Conservation (phyloP, 2,329 filamentous ascomycete species). For the Diaporthe sp. region DNA sequence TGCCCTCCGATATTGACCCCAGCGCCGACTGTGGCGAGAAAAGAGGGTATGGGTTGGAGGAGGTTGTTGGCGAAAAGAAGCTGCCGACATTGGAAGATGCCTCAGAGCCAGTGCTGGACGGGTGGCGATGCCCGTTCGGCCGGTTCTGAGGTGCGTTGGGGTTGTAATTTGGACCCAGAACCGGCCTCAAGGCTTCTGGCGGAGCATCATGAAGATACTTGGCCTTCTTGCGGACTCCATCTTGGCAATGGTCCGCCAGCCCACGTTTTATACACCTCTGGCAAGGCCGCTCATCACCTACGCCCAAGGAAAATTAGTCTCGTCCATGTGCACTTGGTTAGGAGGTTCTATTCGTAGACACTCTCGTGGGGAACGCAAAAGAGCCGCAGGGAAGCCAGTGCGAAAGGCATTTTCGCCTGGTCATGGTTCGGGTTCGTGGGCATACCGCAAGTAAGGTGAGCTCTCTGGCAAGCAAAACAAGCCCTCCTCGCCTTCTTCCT, state of each 20-base stretch:
- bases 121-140: constrained; percentile 62
- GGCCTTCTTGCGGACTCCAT: constrained; percentile 97
- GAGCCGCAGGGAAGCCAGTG: background rate
- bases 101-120: constrained; percentile 63
- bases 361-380: background rate
- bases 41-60: constrained; percentile 63
- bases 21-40: constrained; percentile 65
- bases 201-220: constrained; percentile 99
- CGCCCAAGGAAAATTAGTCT: constrained; percentile 47
- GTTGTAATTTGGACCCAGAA: constrained; percentile 80
- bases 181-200: constrained; percentile 88
- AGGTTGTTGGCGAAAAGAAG: constrained; percentile 62
- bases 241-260: constrained; percentile 91
- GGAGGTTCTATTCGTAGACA: background rate
- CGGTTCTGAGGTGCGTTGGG: constrained; percentile 63
- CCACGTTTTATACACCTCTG: constrained; percentile 94
- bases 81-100: constrained; percentile 57
- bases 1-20: constrained; percentile 60
- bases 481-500: constrained; percentile 97
- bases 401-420: constrained; percentile 39
- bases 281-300: constrained; percentile 96
- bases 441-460: constrained; percentile 98
- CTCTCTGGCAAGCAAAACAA: constrained; percentile 96
- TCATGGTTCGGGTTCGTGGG: constrained; percentile 54
- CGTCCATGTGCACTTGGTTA: background rate